Base-by-base conservation (phyloP, 768 basidiomycete species). In the Boletus edulis region DNA sequence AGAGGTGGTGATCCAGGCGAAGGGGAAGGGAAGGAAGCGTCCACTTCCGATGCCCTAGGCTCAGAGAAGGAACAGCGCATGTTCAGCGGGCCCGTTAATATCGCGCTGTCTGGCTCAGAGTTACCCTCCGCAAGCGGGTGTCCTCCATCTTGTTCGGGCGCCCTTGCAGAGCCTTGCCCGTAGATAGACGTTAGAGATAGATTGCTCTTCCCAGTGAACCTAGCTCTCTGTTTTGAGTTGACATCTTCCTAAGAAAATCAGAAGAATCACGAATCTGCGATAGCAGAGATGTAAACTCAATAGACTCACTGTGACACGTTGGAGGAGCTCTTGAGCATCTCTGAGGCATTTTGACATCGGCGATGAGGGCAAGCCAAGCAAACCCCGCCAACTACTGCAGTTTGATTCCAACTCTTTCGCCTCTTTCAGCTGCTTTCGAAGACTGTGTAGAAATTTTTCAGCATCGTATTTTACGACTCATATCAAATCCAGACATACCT, bases 361-460 rank as follows among this genome's bases (percentile, higher is more conserved):
- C 14, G 57, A 46, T 14, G 63, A 59, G 22, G 60, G 14, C 24
- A 46, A 24, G 20, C 20, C 29, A 15, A 64, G 2, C 12, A 60
- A 34, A n/a, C 7, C 17, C 12, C 51, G 22, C 47, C 37, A 48
- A 20, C 40, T 37, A 1, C 29, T n/a, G 17, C 12, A 2, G 15
- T 4, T 49, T 5, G 52, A 41, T 13, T 41, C 41, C 2, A 20
- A 41, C 10, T n/a, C 39, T 13, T 4, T 17, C 7, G 8, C 39
- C 6, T 38, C 38, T 35, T 47, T 46, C 5, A 64, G 24, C 1
- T 3, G 52, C 8, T 47, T 13, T 14, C 62, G 46, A n/a, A 62
- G 57, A 13, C 61, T 62, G 31, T 12, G 14, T 18, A 10, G 4
- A 45, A 14, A 8, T 1, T 20, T 12, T 35, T 55, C 37, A 62